Percentiles rank a stretch among this genome's conserved stretches.
Evolutionary conservation across 176 grass and related monocot species (phyloP).

Genomic region (Aegilops sharonensis): DNA sequence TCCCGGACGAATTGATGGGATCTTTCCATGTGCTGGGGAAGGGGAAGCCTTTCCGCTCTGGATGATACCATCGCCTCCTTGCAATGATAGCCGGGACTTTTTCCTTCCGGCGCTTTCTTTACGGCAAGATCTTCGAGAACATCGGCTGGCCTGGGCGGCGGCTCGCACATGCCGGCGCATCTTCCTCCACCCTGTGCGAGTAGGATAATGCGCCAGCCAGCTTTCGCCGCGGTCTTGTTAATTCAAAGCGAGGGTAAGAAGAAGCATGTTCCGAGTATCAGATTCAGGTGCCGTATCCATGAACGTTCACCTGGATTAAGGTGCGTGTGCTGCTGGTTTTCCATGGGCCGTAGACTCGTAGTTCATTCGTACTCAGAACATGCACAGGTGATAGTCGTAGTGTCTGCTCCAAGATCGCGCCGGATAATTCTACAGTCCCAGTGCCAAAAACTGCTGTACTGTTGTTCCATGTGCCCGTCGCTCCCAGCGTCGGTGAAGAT

Average conservation of each 20-base stretch:
- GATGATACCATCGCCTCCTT: background rate
- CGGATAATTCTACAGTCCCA: background rate
- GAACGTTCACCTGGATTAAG: background rate
- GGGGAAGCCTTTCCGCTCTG: background rate
- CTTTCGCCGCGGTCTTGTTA: background rate
- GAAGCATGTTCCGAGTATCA: background rate
- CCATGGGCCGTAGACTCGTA: background rate
- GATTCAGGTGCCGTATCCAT: background rate
- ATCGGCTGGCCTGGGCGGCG: background rate
- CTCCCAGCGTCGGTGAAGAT: background rate
- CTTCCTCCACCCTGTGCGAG: background rate
- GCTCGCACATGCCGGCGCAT: conserved; percentile 18
- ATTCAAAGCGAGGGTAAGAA: background rate
- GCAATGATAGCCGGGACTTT: background rate
- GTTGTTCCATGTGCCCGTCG: background rate
- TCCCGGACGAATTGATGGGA: background rate
- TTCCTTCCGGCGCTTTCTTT: background rate
- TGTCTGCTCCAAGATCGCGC: background rate
- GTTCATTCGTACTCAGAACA: background rate
- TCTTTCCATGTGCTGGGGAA: conserved; percentile 13
- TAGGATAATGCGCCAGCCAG: background rate
- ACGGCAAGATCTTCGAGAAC: background rate
- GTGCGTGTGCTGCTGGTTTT: background rate
- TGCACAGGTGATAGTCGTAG: background rate
- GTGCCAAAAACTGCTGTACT: background rate